Conservation (phyloP, 1,139 yeast species). For the Pichia sp. region DNA sequence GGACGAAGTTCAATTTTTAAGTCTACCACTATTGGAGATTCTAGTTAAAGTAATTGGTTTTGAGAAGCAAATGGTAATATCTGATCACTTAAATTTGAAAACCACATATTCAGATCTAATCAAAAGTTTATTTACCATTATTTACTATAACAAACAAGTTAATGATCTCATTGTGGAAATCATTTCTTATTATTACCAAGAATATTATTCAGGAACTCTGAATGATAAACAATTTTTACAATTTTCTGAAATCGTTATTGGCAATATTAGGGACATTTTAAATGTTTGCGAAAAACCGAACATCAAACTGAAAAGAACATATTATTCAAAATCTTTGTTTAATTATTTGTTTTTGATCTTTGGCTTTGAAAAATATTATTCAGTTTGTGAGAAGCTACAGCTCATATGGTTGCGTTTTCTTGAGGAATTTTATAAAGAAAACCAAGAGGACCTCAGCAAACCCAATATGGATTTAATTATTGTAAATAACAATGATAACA, state of each 20-base stretch:
- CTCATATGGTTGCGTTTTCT: conserved; percentile 19
- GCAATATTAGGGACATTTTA: conserved; percentile 19
- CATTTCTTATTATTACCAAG: conserved; percentile 17
- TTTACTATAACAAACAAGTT: conserved; percentile 71
- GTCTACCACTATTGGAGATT: conserved; percentile 77
- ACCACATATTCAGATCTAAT: conserved; percentile 35
- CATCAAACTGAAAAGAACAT: conserved; percentile 18
- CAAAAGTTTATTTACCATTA: conserved; percentile 58
- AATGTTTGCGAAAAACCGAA: conserved; percentile 15
- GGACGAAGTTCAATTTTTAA: conserved; percentile 69
- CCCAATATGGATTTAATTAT: conserved; percentile 26
- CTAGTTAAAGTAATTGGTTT: conserved; percentile 54
- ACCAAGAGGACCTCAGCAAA: conserved; percentile 7
- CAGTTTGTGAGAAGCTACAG: conserved; percentile 15
- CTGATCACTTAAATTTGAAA: conserved; percentile 14
- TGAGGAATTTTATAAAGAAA: conserved; percentile 13
- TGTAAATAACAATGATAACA: conserved; percentile 22
- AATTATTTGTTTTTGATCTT: conserved; percentile 18
- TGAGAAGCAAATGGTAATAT: conserved; percentile 41
- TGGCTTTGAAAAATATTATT: conserved; percentile 19
- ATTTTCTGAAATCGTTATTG: conserved; percentile 14
- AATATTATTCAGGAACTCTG: not conserved
- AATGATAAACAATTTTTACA: conserved; percentile 9
- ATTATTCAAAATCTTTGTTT: conserved; percentile 16
- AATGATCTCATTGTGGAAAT: conserved; percentile 65